Percentiles rank a stretch among this genome's conserved stretches.
Evolutionary conservation across 768 basidiomycete species (phyloP).

Genomic region (Mycena filopes): DNA sequence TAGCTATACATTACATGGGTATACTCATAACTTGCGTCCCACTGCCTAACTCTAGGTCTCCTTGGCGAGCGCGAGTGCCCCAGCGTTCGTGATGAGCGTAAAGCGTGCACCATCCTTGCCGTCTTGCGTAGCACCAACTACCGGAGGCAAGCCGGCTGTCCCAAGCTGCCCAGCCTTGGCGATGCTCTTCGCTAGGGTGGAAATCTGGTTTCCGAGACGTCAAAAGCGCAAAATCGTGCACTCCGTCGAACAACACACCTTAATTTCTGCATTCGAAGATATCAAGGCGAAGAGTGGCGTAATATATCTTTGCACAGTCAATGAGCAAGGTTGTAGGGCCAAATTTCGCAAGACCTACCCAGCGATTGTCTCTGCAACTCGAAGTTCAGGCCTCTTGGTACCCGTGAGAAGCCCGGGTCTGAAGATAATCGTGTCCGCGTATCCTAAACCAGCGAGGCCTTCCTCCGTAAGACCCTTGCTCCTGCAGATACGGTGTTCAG

Average conservation of each 20-base stretch:
- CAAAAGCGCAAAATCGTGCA: neutral
- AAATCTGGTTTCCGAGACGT: constrained; percentile 49
- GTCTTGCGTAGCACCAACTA: constrained; percentile 53
- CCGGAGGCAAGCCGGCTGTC: constrained; percentile 56
- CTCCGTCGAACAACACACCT: constrained; percentile 42
- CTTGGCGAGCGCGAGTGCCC: constrained; percentile 56
- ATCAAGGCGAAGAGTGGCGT: constrained; percentile 51
- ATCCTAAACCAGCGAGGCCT: constrained; percentile 73
- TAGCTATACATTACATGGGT: no score
- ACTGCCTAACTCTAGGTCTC: no score
- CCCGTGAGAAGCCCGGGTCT: constrained; percentile 68
- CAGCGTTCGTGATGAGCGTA: constrained; percentile 67
- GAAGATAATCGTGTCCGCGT: constrained; percentile 76
- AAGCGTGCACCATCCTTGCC: constrained; percentile 53
- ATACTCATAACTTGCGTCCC: no score
- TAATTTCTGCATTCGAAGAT: constrained; percentile 52
- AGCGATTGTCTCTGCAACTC: constrained; percentile 53
- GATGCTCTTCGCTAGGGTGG: constrained; percentile 64
- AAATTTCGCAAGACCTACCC: constrained; percentile 48
- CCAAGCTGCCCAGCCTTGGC: constrained; percentile 66
- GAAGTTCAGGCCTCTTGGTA: constrained; percentile 53
- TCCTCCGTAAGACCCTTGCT: constrained; percentile 82
- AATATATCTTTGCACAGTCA: constrained; percentile 44
- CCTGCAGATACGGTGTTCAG: constrained; percentile 46
- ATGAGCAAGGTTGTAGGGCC: neutral